A percentile compares a stretch with the other conserved stretches of the same genome.
phyloP scores from a whole-genome alignment of 441 rosid genomes.

The Adansonia gregorii region DNA sequence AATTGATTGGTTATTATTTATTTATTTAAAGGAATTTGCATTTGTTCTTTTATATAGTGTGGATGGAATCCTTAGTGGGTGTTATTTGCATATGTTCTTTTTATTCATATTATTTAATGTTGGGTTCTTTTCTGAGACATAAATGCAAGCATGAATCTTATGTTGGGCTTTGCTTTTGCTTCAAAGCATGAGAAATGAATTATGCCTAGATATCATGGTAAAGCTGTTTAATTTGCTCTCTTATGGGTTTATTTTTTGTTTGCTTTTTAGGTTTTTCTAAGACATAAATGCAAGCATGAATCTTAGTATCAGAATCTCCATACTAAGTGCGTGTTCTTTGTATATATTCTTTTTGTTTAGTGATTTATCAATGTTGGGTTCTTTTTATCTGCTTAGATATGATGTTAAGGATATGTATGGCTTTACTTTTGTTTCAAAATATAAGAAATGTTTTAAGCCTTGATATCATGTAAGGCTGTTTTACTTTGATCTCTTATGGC shows the following conservation, averaged over 20 bases:
- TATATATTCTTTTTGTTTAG: no score
- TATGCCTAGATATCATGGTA: neutral
- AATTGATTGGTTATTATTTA: neutral
- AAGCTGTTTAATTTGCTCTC: neutral
- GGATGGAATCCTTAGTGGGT: neutral
- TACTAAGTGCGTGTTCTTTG: no score
- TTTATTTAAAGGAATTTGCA: neutral
- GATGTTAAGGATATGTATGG: no score
- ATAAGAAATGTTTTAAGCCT: neutral
- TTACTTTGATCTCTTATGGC: neutral
- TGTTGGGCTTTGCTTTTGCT: neutral
- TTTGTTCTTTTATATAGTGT: neutral
- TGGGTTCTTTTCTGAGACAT: no score
- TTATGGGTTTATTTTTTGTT: neutral
- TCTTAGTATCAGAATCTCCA: neutral
- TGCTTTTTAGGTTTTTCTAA: neutral
- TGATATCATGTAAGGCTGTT: neutral
- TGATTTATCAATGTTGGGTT: no score
- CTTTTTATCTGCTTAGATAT: no score
- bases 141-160: no score
- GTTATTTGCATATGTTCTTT: neutral
- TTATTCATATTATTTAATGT: neutral
- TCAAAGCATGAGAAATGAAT: neutral
- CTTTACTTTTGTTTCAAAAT: neutral
- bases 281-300: slow-evolving; percentile 17